phyloP scores from a whole-genome alignment of 805 yeast genomes.

The Metschnikowia cubensis region DNA sequence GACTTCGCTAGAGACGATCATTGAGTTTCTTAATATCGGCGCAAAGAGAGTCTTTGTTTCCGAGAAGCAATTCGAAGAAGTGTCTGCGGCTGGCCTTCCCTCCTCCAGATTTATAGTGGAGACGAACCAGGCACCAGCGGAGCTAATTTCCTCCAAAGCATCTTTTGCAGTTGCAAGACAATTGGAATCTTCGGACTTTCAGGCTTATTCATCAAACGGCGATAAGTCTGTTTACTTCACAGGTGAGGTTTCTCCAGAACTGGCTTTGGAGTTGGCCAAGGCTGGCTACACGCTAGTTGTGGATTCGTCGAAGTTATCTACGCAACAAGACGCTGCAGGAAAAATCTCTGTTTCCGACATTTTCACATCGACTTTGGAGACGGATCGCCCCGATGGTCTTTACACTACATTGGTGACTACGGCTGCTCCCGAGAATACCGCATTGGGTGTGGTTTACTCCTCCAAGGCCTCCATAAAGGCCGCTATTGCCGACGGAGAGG shows the following conservation, averaged over 20 bases:
- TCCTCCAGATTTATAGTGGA: slow-evolving; percentile 16
- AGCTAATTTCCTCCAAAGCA: slow-evolving; percentile 18
- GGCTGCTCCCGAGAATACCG: slow-evolving; percentile 49
- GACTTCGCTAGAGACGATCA: slow-evolving; percentile 36
- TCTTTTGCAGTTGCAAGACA: slow-evolving; percentile 20
- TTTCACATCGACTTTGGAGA: slow-evolving; percentile 50
- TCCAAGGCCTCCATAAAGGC: slow-evolving; percentile 75
- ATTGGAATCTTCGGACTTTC: slow-evolving; percentile 17
- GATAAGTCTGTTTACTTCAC: slow-evolving; percentile 28
- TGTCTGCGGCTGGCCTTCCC: slow-evolving; percentile 15
- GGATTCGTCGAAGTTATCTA: slow-evolving; percentile 24
- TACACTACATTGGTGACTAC: slow-evolving; percentile 80
- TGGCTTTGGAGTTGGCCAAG: slow-evolving; percentile 26
- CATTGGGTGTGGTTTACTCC: slow-evolving; percentile 87
- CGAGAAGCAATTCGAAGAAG: slow-evolving; percentile 10
- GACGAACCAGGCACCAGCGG: slow-evolving; percentile 3
- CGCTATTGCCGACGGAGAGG: slow-evolving; percentile 75
- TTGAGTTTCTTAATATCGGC: slow-evolving; percentile 58
- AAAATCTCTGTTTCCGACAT: slow-evolving; percentile 40
- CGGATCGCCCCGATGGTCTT: slow-evolving; percentile 85
- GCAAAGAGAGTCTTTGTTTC: slow-evolving; percentile 44
- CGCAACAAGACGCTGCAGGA: slow-evolving; percentile 19
- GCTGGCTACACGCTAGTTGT: slow-evolving; percentile 36
- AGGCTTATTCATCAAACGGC: slow-evolving; percentile 21
- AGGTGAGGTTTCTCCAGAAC: slow-evolving; percentile 18